These are phyloP conservation scores for Monosporozyma yasuniensis DNA, from an alignment of 805 yeast species.

Conservation along the genomic window DNA sequence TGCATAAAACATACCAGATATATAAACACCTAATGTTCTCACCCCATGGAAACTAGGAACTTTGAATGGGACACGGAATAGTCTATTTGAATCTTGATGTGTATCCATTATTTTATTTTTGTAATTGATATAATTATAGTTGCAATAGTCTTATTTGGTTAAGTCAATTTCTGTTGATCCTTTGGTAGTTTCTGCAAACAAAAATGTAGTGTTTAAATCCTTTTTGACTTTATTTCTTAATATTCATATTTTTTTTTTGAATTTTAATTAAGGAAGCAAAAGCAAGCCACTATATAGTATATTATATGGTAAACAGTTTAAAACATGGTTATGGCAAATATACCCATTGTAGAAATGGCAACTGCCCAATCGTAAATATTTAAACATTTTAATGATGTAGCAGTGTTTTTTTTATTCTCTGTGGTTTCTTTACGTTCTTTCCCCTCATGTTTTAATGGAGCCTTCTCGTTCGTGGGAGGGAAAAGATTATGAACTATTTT, in stretches of 20 bases:
- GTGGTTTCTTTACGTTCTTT: neutral
- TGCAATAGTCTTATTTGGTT: too few relatives aligned
- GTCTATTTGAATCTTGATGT: constrained; percentile 36
- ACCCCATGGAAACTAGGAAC: constrained; percentile 64
- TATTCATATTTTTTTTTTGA: neutral
- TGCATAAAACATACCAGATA: constrained; percentile 72
- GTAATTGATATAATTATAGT: neutral
- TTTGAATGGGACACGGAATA: constrained; percentile 59
- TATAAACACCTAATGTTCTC: constrained; percentile 64
- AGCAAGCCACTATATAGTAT: neutral
- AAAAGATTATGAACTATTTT: neutral
- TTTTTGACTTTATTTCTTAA: too few relatives aligned
- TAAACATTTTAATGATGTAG: neutral
- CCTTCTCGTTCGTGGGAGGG: neutral
- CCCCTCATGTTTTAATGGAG: neutral
- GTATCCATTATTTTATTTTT: constrained; percentile 17
- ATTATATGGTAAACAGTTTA: too few relatives aligned
- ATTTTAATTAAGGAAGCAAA: neutral
- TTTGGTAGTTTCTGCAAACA: too few relatives aligned
- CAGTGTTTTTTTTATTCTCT: neutral
- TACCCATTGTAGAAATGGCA: neutral
- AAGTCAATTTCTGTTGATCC: too few relatives aligned
- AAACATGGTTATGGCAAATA: neutral
- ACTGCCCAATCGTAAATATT: neutral
- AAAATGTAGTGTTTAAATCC: too few relatives aligned